Evolutionary conservation across 2,329 filamentous ascomycete species (phyloP), one percentile per base, ranked within the genome.

Genomic region (Fusarium odoratissimum): DNA sequence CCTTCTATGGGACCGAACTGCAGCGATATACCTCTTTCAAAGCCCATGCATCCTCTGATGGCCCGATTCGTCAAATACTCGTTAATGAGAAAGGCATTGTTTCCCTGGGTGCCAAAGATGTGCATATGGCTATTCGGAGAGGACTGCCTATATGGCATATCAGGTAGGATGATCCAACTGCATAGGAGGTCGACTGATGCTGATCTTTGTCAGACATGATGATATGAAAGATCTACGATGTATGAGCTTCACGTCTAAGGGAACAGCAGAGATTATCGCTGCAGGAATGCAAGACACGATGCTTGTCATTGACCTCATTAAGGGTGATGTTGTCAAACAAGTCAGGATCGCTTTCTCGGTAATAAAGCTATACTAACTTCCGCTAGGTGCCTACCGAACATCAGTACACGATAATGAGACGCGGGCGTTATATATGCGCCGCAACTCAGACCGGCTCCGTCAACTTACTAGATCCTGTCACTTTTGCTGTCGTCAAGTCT

Each of bases 201-300:
- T 80, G 64, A 81, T 48, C 8, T 23, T 23, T 40, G 35, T 19
- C 21, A 93, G 91, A 72, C 87, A 91, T 78, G 86, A 90, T 33
- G 92, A 92, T 62, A 97, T 98, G 92, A 90, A 88, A 72, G 94
- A 98, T 79, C 85, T 99, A 72, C 90, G 91, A 76, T 98, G 96
- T 82, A 98, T 98, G 95, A 95, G 93, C 80, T 98, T 97, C 80
- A 97, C 94, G 3, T 95, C 93, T 33, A 95, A 95, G 78, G 92
- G 92, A 13, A 93, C 93, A 31, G 89, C 90, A 19, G 93, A 97
- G 78, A 91, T 99, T 64, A 85, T 99, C 25, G 93, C 95, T 38
- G 96, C 95, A 51, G 96, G 96, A 51, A 90, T 92, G 74, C 96
- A 99, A 82, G 89, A 92, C 61, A 89, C 88, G 55, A 97, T 99